phyloP scores from a whole-genome alignment of 202 grass and related monocot species.

The Tripidium arundinaceum region DNA sequence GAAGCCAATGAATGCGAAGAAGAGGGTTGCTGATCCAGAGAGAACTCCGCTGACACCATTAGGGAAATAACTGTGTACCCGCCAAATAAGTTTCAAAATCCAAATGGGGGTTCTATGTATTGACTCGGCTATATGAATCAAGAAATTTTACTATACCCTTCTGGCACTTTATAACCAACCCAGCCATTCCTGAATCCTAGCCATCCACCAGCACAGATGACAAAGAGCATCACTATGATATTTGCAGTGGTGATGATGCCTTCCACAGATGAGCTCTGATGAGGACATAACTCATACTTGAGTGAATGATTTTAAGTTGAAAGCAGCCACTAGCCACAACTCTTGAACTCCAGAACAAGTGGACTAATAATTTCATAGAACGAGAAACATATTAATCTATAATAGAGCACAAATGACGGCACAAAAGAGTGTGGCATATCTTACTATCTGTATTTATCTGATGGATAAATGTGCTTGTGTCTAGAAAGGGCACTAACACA shows the following conservation, averaged over 20 bases:
- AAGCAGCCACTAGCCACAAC: neutral
- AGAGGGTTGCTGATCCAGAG: slow-evolving; percentile 74
- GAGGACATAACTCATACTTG: slow-evolving; percentile 14
- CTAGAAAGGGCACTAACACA: neutral
- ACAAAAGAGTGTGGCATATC: neutral
- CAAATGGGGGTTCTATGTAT: neutral
- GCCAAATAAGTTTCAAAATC: slow-evolving; percentile 24
- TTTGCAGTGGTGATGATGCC: slow-evolving; percentile 68
- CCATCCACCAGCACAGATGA: slow-evolving; percentile 64
- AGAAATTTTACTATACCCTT: slow-evolving; percentile 45
- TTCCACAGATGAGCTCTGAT: slow-evolving; percentile 72
- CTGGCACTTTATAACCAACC: slow-evolving; percentile 48
- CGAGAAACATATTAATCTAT: neutral
- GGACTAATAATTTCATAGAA: neutral
- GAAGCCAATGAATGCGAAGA: slow-evolving; percentile 79
- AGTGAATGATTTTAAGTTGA: neutral
- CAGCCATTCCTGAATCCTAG: slow-evolving; percentile 68
- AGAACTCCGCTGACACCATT: slow-evolving; percentile 63
- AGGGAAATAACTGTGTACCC: slow-evolving; percentile 57
- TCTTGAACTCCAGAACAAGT: neutral
- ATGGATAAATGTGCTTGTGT: neutral
- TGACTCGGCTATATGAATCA: slow-evolving; percentile 11
- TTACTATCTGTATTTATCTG: neutral
- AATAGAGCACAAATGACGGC: neutral
- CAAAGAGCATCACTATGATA: slow-evolving; percentile 59